Base-by-base conservation (phyloP, 805 yeast genomes). In the Candida sakaeoensis region DNA sequence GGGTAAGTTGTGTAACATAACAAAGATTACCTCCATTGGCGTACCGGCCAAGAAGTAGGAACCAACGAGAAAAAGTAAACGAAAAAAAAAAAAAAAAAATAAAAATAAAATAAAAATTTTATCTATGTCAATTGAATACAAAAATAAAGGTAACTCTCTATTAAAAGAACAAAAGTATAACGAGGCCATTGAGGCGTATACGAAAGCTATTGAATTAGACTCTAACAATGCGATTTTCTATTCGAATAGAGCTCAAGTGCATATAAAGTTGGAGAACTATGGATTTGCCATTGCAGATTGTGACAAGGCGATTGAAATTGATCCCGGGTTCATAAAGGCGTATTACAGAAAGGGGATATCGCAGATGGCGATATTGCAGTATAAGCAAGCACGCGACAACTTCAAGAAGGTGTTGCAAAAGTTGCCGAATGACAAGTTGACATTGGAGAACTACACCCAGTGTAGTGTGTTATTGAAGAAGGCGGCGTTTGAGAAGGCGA, bases 181-280 rank as follows among this genome's bases (percentile, higher is more conserved):
- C 4, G 68, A 70, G 24, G 96, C 97, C 6, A 65, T 81, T n/a
- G 80, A 74, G 8, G 57, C 70, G 3, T 91, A 93, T 60, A 75
- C 91, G 1, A 58, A 72, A 45, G 97, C 96, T 7, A 83, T 91
- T 25, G 82, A 72, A 21, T 48, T 82, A 10, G 82, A 82, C 48
- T 59, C 72, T 9, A 49, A 64, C 4, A 80, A 81, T 37, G 77
- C 85, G 2, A 72, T 81, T 23, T 79, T 82, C 46, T 87, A 70
- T 55, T 82, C 96, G 8, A 91, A 91, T 61, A 72, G 96, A 47
- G 96, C 98, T 0, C 89, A 88, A 57, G 95, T 88, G 1, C 82
- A 89, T 50, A 79, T 91, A 54, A 86, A 88, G 53, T 60, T 81
- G 41, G 99, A 91, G 58, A 82, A 82, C 52, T 90, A 83, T 58